Base-by-base conservation (phyloP, 1,139 yeast species). In the Saccharomyces hybrid region DNA sequence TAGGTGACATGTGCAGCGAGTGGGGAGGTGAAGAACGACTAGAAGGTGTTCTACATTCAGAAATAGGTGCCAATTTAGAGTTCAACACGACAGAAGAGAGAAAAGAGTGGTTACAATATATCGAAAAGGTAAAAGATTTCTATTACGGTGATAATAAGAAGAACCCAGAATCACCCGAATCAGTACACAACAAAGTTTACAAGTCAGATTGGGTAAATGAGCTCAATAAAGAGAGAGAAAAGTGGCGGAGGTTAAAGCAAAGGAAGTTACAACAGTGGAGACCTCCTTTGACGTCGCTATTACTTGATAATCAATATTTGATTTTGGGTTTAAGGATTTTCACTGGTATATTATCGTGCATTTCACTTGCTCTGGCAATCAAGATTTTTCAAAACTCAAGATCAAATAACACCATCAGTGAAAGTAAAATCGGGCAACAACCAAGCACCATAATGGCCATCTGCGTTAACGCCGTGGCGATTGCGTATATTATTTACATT, bases 361-460 rank as follows among this genome's bases (percentile, higher is more conserved):
- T 82, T 50, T 86, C 95, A 0, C 74, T 89, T 59, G 90, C 82
- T 0, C 67, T 89, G 34, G 88, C 96, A 0, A 73, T 79, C n/a
- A 71, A 85, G 49, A 82, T 88, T 14, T 85, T 75, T 63, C 77
- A 75, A 14, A 75, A 75, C 56, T 82, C 87, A 26, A 66, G 69
- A 26, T 54, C 54, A 59, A 59, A 56, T 55, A 58, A 58, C 48
- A 52, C 57, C 56, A 51, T 52, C 49, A 72, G 74, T 57, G 50
- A 79, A 11, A 75, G 73, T 2, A 66, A 71, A n/a, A 70, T 88
- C 13, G 75, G 79, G 2, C 96, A 89, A 67, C 93, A 88, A 68
- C 86, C 98, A 23, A 85, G 96, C 63, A 88, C 97, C 0, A 83
- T 90, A 52, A 89, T 93, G 96, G 95, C 97, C 1, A 79, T 91